Percentiles rank a stretch among this genome's conserved stretches.
Conservation (phyloP, 73 alveolate species). For the Urostyla sp. region DNA sequence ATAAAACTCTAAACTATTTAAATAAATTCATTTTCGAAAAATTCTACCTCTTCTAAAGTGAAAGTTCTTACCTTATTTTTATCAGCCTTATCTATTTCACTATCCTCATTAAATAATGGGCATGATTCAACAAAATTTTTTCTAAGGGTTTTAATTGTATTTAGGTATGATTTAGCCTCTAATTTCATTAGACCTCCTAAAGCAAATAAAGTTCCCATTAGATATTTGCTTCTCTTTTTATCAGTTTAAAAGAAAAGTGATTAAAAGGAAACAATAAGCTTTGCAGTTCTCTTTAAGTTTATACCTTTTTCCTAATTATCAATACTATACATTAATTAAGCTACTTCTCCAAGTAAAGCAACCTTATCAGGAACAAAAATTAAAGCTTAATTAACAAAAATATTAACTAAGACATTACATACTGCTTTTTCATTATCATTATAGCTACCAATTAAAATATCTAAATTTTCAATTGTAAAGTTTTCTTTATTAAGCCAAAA, state of each 20-base stretch:
- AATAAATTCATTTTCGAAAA: constrained; percentile 28
- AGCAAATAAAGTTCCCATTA: constrained; percentile 55
- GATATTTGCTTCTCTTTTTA: constrained; percentile 35
- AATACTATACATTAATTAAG: constrained; percentile 41
- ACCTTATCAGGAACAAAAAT: constrained; percentile 15
- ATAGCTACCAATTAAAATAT: background rate
- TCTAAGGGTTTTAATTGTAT: background rate
- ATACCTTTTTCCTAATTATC: too few species aligned
- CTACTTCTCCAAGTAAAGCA: background rate
- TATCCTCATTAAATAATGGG: constrained; percentile 31
- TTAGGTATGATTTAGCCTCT: constrained; percentile 45
- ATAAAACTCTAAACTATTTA: background rate
- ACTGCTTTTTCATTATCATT: background rate
- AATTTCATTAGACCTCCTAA: constrained; percentile 57
- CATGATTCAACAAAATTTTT: background rate
- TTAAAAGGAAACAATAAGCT: constrained; percentile 1
- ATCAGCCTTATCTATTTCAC: constrained; percentile 29
- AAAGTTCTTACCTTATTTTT: constrained; percentile 9
- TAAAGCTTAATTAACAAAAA: constrained; percentile 8
- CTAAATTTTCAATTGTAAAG: background rate
- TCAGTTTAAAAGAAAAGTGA: background rate
- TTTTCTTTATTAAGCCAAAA: background rate
- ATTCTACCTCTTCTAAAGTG: constrained; percentile 6
- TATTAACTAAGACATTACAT: constrained; percentile 23
- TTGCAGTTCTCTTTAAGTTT: background rate